Evolutionary conservation across 345 rosid genomes (phyloP).

Genomic region (Euphorbia peplus): DNA sequence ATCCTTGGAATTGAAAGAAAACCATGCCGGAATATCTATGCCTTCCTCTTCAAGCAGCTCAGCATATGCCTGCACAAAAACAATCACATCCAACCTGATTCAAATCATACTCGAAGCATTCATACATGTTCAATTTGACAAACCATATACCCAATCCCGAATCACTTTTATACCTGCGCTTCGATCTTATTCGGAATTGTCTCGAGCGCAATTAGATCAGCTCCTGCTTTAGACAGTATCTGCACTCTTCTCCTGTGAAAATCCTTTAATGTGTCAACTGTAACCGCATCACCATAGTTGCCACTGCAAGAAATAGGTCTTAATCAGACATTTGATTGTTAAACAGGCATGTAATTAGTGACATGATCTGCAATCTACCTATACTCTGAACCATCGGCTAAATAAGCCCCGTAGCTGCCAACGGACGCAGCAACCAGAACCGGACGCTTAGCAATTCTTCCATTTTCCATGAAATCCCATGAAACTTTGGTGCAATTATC

Average conservation of each 20-base stretch:
- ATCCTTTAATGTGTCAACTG: conserved; percentile 63
- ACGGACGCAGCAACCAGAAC: conserved; percentile 84
- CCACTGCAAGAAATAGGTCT: conserved; percentile 45
- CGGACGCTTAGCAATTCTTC: conserved; percentile 37
- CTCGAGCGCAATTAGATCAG: conserved; percentile 82
- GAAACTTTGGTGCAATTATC: conserved; percentile 56
- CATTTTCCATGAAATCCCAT: conserved; percentile 41
- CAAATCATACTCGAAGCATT: not conserved
- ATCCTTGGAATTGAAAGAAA: conserved; percentile 71
- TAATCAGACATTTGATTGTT: not conserved
- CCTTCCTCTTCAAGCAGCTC: conserved; percentile 83
- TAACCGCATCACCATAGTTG: conserved; percentile 56
- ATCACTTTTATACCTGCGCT: conserved; percentile 49
- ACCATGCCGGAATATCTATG: conserved; percentile 72
- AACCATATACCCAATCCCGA: not conserved
- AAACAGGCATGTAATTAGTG: not conserved
- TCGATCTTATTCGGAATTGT: conserved; percentile 87
- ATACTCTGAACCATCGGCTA: conserved; percentile 93
- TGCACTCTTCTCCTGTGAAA: conserved; percentile 85
- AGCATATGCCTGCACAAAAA: conserved; percentile 53
- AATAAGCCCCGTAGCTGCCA: conserved; percentile 93
- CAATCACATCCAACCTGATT: not conserved
- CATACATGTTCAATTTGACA: too few relatives aligned
- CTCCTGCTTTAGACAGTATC: conserved; percentile 60
- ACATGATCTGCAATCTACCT: conserved; percentile 33